Evolutionary conservation across 805 yeast species (phyloP).

Genomic region (Blastobotrys attinorum): DNA sequence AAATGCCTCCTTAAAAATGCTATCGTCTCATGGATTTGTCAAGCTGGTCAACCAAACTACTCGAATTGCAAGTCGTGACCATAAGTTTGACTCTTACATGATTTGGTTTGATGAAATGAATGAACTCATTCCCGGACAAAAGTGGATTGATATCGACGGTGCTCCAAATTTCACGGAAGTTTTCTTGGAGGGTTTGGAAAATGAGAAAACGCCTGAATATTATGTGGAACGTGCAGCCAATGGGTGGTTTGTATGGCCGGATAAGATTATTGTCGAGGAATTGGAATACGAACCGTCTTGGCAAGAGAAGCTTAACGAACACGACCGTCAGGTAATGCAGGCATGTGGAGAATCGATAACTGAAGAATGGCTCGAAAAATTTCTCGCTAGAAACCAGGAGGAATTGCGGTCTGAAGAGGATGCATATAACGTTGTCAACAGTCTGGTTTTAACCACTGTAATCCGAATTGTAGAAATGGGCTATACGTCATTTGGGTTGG

Average conservation of each 20-base stretch:
- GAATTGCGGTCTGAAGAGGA: slow-evolving; percentile 41
- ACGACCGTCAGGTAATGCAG: slow-evolving; percentile 38
- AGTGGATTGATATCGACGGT: slow-evolving; percentile 38
- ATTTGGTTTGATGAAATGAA: slow-evolving; percentile 32
- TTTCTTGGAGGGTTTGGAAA: slow-evolving; percentile 47
- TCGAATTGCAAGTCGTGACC: slow-evolving; percentile 37
- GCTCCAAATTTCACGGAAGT: slow-evolving; percentile 31
- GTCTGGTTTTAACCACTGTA: slow-evolving; percentile 39
- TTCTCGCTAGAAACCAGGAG: slow-evolving; percentile 49
- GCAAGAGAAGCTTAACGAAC: slow-evolving; percentile 28
- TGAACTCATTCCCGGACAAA: slow-evolving; percentile 30
- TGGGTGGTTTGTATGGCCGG: slow-evolving; percentile 78
- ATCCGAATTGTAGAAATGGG: slow-evolving; percentile 42
- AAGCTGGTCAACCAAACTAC: slow-evolving; percentile 42
- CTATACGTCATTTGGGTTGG: slow-evolving; percentile 36
- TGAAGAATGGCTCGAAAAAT: slow-evolving; percentile 49
- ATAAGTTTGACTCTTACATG: slow-evolving; percentile 35
- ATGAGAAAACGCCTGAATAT: slow-evolving; percentile 44
- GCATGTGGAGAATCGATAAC: slow-evolving; percentile 40
- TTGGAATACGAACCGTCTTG: slow-evolving; percentile 11
- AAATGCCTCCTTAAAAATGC: slow-evolving; percentile 60
- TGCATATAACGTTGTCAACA: slow-evolving; percentile 46
- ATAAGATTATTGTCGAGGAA: slow-evolving; percentile 32
- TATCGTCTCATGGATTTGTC: slow-evolving; percentile 53
- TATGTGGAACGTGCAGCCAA: slow-evolving; percentile 48